Evolutionary conservation across 2,329 filamentous ascomycete genomes (phyloP).

Genomic region (Ascosphaera apis): DNA sequence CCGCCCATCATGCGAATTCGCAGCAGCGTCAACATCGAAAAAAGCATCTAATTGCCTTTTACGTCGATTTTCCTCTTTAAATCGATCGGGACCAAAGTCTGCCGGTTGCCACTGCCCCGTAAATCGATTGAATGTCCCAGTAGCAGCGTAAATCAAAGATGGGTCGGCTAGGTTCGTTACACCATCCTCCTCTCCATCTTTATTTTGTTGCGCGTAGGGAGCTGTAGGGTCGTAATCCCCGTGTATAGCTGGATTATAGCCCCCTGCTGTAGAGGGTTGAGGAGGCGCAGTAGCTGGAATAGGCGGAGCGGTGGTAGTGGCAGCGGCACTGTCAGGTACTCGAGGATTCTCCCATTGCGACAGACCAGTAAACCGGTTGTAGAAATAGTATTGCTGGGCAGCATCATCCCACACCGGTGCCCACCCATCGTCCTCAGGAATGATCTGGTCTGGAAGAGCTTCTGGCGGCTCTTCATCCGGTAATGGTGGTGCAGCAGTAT

Average conservation of each 20-base stretch:
- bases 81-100: constrained; percentile 45
- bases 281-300: constrained; percentile 11
- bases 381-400: constrained; percentile 55
- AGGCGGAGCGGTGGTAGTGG: constrained; percentile 9
- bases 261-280: constrained; percentile 29
- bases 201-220: constrained; percentile 51
- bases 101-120: constrained; percentile 60
- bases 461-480: constrained; percentile 4
- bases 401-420: constrained; percentile 51
- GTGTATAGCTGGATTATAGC: constrained; percentile 91
- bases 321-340: constrained; percentile 27
- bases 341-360: constrained; percentile 78
- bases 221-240: constrained; percentile 90
- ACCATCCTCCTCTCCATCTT: constrained; percentile 10
- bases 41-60: constrained; percentile 75
- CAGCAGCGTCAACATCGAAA: constrained; percentile 88
- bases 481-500: constrained; percentile 5
- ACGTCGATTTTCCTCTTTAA: constrained; percentile 73
- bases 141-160: constrained; percentile 35
- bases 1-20: constrained; percentile 70
- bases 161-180: constrained; percentile 16
- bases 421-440: constrained; percentile 50
- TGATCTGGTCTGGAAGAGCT: constrained; percentile 3
- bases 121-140: constrained; percentile 72
- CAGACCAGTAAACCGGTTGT: constrained; percentile 52